Base-by-base conservation (phyloP, 306 rosid species). In the Sophora flavescens region DNA sequence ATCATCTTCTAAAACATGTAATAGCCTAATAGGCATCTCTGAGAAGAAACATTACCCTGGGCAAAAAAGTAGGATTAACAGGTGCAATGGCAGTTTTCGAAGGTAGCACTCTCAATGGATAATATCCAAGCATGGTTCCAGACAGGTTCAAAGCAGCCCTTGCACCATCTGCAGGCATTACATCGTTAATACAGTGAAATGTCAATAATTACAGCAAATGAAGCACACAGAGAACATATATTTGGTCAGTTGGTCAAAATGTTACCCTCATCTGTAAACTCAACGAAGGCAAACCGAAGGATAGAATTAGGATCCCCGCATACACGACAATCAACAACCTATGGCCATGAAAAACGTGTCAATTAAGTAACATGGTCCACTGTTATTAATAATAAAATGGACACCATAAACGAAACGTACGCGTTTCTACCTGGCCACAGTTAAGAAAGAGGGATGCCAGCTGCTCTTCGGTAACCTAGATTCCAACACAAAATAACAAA, bases 71-170 rank as follows among this genome's bases (percentile, higher is more conserved):
- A 17, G 97, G 99, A 71, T 95, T 90, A 72, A 95, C 99, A 8
- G 97, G 99, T 48, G 99, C 97, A 83, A 95, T 95, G 58, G 97
- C 99, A 84, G 99, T 95, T 82, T 95, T 95, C 52, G 97, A 95
- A 84, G 99, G 99, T 62, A 95, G 97, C 82, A 95, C 97, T 82
- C 93, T 86, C 52, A 95, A 85, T 1, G 97, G 97, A 18, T 92
- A 95, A 65, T 85, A 92, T 8, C 99, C 99, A 18, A 95, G 97
- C 95, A 95, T 91, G 36, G 99, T 95, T 61, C 97, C 99, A 3
- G 99, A 92, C 67, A 95, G 90, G 87, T 54, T 92, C 78, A 91
- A 78, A 71, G 99, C 97, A 88, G 93, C 82, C 86, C 96, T 84
- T 70, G 99, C 99, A 83, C 99, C 88, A 12, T 89, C 99, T 95